Base-by-base conservation (phyloP, 148 eudicot species). In the Rhododendron simsii region DNA sequence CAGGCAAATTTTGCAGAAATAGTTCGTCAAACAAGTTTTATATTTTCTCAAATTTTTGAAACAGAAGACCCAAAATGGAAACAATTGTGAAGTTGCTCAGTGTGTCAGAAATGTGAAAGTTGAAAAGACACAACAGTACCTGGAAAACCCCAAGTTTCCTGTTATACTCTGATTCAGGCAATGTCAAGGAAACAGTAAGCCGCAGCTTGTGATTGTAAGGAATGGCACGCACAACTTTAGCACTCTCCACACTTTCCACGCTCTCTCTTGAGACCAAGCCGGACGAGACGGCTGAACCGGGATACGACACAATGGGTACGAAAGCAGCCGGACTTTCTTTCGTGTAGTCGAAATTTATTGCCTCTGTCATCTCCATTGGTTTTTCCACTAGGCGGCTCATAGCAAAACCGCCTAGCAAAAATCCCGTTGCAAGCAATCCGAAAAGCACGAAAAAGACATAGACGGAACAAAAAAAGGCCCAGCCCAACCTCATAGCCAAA, bases 91-190 rank as follows among this genome's bases (percentile, higher is more conserved):
- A 26, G 33, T 67, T 67, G 33, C 73, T n/a, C 73, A 67, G 30
- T 67, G 1, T 26, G 26, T 26, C 4, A n/a, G 33, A 65, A 67
- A n/a, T 67, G 4, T 67, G 73, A 11, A 67, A 67, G 4, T n/a
- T 67, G 15, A n/a, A 5, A 30, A 28, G 7, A 53, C 2, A 51
- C 10, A 20, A 30, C 30, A 30, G 0, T 23, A 92, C 93, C 93
- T 92, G 93, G 78, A 92, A 92, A 41, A 90, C 81, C 53, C 93
- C 92, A 61, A 92, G 90, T 26, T 92, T 89, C 82, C 87, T 87
- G 84, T 92, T 90, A 81, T 92, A 92, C 3, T 92, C 90, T 0
- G 93, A 90, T 81, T 92, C 94, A 11, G 94, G 94, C 89, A 92
- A 39, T 12, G 90, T 92, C 78, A 90, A 73, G 1, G 88, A 86